These are phyloP conservation scores for Pelagophyceae sp. DNA, from an alignment of 352 stramenopile genomes.

Conservation along the genomic window DNA sequence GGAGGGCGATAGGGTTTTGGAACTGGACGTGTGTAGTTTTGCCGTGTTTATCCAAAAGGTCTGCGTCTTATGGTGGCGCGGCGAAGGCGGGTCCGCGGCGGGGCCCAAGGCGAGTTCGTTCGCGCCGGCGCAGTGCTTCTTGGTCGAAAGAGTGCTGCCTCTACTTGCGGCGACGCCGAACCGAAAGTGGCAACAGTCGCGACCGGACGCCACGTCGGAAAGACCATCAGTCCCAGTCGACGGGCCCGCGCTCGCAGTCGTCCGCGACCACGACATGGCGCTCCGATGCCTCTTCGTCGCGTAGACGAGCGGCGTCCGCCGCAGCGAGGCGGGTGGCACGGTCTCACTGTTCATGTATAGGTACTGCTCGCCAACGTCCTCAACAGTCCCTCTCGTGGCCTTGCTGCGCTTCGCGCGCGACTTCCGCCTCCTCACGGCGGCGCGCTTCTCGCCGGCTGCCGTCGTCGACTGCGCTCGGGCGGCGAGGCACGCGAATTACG, in stretches of 20 bases:
- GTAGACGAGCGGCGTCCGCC: too few species aligned
- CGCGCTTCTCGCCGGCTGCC: background rate
- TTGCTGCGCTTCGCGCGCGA: slow-evolving; percentile 15
- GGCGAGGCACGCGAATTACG: background rate
- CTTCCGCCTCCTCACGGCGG: slow-evolving; percentile 8
- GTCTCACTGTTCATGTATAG: too few species aligned
- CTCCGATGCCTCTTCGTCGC: slow-evolving; percentile 18
- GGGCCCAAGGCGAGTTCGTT: too few species aligned
- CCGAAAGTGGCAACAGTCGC: background rate
- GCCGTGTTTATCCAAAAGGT: background rate
- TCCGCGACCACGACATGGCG: slow-evolving; percentile 15
- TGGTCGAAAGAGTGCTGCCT: slow-evolving; percentile 1
- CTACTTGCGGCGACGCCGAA: background rate
- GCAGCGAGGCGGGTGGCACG: too few species aligned
- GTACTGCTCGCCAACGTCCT: background rate
- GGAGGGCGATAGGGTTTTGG: background rate
- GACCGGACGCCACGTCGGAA: background rate
- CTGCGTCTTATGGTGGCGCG: slow-evolving; percentile 6
- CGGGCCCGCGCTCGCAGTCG: background rate
- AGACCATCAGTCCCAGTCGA: background rate
- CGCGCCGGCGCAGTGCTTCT: background rate
- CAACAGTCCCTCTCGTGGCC: background rate
- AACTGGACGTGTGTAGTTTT: background rate
- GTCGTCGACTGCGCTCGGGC: slow-evolving; percentile 12
- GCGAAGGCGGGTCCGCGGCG: background rate